Conservation (phyloP, 345 rosid species). For the Xanthoceras sorbifolium region DNA sequence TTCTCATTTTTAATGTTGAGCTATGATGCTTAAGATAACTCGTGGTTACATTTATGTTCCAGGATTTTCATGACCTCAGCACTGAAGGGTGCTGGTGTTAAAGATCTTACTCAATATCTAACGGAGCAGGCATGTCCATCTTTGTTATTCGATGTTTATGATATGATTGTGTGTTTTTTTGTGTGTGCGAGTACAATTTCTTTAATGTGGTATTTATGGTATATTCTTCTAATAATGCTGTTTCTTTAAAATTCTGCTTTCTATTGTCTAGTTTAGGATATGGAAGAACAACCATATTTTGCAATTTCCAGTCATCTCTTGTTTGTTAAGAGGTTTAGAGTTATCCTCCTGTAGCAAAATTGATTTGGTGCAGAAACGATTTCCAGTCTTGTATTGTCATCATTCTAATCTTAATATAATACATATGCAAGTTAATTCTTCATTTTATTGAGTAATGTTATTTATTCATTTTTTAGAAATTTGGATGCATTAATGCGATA, state of each 20-base stretch:
- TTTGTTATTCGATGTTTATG: background rate
- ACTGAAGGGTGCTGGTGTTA: conserved; percentile 81
- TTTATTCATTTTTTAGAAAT: background rate
- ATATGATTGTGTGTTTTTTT: background rate
- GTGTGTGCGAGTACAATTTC: background rate
- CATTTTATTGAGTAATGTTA: background rate
- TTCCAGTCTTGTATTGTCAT: background rate
- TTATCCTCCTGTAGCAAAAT: background rate
- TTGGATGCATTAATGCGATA: background rate
- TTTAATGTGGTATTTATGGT: conserved; percentile 5
- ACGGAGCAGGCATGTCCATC: conserved; percentile 58
- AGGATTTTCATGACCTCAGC: conserved; percentile 90
- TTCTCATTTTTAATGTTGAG: conserved; percentile 2
- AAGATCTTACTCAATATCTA: conserved; percentile 66
- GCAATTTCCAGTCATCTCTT: background rate
- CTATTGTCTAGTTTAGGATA: conserved; percentile 2
- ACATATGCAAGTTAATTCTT: background rate
- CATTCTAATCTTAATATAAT: background rate
- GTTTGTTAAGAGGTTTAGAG: background rate
- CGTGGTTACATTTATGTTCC: conserved; percentile 27
- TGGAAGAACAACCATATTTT: background rate
- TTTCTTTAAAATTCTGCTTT: background rate
- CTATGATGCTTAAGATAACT: conserved; percentile 9
- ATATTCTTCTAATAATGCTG: background rate
- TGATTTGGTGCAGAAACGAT: background rate